Percentiles rank a stretch among this genome's conserved stretches.
Evolutionary conservation across 139 green algal genomes (phyloP).

Genomic region (Chlamydomonas urium): DNA sequence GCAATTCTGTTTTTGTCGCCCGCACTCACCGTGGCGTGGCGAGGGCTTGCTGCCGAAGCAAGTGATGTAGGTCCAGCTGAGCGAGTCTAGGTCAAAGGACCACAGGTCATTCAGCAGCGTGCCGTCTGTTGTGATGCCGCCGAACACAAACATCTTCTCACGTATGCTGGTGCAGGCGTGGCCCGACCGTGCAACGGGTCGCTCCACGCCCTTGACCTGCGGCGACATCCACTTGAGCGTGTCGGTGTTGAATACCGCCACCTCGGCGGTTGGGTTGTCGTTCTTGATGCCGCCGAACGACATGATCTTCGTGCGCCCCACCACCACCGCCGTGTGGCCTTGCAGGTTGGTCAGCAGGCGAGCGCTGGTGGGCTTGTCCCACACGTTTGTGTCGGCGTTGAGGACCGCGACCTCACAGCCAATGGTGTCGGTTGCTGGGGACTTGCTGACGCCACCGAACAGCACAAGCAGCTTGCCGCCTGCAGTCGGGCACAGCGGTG

Average conservation of each 20-base stretch:
- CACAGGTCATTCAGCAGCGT: constrained; percentile 67
- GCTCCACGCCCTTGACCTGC: constrained; percentile 27
- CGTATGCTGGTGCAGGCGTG: constrained; percentile 50
- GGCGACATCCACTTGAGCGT: constrained; percentile 41
- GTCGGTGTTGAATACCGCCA: constrained; percentile 31
- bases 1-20: no score
- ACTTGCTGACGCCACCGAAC: constrained; percentile 34
- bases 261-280: constrained; percentile 17
- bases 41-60: constrained; percentile 42
- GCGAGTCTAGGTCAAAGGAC: constrained; percentile 58
- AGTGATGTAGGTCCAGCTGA: constrained; percentile 53
- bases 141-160: constrained; percentile 72
- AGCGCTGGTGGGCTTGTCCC: constrained; percentile 21
- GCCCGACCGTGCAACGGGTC: constrained; percentile 35
- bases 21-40: constrained; percentile 33
- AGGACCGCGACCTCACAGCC: constrained; percentile 46
- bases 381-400: constrained; percentile 42
- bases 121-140: constrained; percentile 47
- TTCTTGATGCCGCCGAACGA: constrained; percentile 28
- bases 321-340: not conserved
- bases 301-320: constrained; percentile 47
- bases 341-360: not conserved
- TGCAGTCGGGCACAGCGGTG: no score
- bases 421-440: constrained; percentile 21
- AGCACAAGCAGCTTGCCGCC: constrained; percentile 57